phyloP scores from a whole-genome alignment of 805 yeast species.

The Cyberlindnera mrakii region DNA sequence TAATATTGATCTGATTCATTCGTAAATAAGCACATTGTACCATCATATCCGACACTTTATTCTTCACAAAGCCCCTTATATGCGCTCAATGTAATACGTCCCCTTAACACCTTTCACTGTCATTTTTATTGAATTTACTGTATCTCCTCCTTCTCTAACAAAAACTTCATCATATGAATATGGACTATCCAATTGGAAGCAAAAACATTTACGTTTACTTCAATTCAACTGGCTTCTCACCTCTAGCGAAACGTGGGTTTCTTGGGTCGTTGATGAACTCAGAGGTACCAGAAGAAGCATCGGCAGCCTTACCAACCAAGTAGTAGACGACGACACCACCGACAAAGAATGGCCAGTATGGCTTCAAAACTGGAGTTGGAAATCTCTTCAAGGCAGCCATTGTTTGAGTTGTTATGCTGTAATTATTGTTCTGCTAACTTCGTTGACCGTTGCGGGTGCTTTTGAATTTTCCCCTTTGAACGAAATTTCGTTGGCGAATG shows the following conservation, averaged over 20 bases:
- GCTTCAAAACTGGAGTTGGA: conserved; percentile 45
- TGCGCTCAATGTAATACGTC: background rate
- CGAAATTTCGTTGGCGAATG: conserved; percentile 7
- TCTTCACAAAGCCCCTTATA: background rate
- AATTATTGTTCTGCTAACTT: background rate
- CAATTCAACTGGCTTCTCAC: conserved; percentile 41
- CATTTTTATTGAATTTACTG: conserved; percentile 24
- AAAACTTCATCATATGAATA: background rate
- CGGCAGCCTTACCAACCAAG: conserved; percentile 63
- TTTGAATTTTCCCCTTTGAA: conserved; percentile 1
- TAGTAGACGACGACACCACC: conserved; percentile 76
- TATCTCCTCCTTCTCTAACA: too few relatives aligned
- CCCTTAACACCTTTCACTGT: background rate
- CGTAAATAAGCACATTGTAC: background rate
- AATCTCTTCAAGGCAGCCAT: conserved; percentile 35
- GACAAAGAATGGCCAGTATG: conserved; percentile 84
- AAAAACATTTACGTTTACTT: conserved; percentile 8
- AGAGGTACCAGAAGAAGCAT: conserved; percentile 61
- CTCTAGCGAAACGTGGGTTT: conserved; percentile 79
- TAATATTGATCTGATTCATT: conserved; percentile 1
- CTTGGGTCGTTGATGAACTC: conserved; percentile 93
- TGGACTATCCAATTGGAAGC: background rate
- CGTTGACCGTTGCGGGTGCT: conserved; percentile 1
- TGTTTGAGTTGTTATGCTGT: conserved; percentile 3
- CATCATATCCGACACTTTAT: background rate